Evolutionary conservation across 1,284 basidiomycete species (phyloP), one percentile per base, ranked within the genome.

Genomic region (Trametes sp.): DNA sequence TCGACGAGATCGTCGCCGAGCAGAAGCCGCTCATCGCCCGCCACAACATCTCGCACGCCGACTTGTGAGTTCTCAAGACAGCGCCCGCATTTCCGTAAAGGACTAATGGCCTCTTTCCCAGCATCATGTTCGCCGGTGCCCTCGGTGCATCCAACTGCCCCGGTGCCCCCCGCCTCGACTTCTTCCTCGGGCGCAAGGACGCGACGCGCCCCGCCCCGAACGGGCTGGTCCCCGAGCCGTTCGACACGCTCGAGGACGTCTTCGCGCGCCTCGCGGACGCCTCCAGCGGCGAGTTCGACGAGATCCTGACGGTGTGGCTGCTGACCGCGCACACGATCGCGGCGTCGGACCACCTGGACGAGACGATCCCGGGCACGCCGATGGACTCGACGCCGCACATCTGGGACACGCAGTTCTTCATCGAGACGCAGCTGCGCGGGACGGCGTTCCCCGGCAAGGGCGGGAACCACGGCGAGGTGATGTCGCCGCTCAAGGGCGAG

Each of bases 261-360:
- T 60, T 74, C 50, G 67, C 62, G 21, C 71, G 72, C 36, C 63
- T 74, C 55, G 54, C 49, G 16, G 72, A 74, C 41, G 72, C 68
- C 23, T 59, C 57, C 21, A 46, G 33, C 28, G 64, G 64, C 45
- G 66, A 64, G 29, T 70, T 83, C 71, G 70, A 66, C 53, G 70
- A 80, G 10, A 70, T 68, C 35, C 80, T 82, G 66, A 75, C 80
- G 35, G 77, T 83, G 41, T 78, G 77, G 29, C 74, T 82, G 51
- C 75, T 82, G 24, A 75, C 78, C 26, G 65, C 68, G 68, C 68
- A 71, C 66, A 66, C 68, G 24, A 62, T 67, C 66, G 69, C 63
- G n/a, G 66, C 64, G 19, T 54, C 69, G 51, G 69, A 71, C 57
- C 59, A 64, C 53, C 64, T 68, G 31, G 67, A 68, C 64, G 50